phyloP scores from a whole-genome alignment of 108 stramenopile species.

The Cyclotella atomus region DNA sequence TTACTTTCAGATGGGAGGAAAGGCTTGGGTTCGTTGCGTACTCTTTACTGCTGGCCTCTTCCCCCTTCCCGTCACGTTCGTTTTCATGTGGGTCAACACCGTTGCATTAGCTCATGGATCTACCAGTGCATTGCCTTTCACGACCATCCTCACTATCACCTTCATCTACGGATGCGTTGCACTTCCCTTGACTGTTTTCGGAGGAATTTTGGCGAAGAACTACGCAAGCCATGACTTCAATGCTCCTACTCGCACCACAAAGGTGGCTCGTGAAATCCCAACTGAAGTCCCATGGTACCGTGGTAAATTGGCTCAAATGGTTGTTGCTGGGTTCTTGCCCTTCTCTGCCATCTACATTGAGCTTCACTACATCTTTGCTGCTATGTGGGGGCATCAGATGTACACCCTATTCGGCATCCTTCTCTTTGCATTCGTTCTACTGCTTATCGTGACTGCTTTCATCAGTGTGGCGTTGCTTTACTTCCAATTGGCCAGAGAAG shows the following conservation, averaged over 20 bases:
- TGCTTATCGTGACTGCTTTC: conserved; percentile 92
- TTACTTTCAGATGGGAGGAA: conserved; percentile 93
- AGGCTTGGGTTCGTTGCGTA: conserved; percentile 93
- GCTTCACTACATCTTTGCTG: conserved; percentile 96
- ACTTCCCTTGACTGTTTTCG: conserved; percentile 91
- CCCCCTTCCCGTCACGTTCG: conserved; percentile 82
- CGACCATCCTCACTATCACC: conserved; percentile 88
- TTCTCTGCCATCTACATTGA: conserved; percentile 99
- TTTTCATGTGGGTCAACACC: conserved; percentile 93
- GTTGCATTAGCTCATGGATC: conserved; percentile 91
- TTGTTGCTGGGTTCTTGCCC: conserved; percentile 98
- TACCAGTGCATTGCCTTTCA: conserved; percentile 94
- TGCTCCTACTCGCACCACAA: conserved; percentile 96
- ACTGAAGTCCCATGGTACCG: conserved; percentile 85
- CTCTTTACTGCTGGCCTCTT: conserved; percentile 86
- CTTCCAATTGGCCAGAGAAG: conserved; percentile 97
- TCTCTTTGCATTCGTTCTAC: conserved; percentile 91
- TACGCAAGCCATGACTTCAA: conserved; percentile 86
- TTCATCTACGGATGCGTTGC: conserved; percentile 83
- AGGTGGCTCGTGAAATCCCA: conserved; percentile 96
- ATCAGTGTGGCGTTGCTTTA: conserved; percentile 95
- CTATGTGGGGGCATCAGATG: conserved; percentile 99
- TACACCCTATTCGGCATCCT: conserved; percentile 99
- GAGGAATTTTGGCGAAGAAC: conserved; percentile 93
- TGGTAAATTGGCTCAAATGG: conserved; percentile 68